Evolutionary conservation across 2,329 filamentous ascomycete species (phyloP), one percentile per base, ranked within the genome.

Genomic region (Monosporascus cannonballus): DNA sequence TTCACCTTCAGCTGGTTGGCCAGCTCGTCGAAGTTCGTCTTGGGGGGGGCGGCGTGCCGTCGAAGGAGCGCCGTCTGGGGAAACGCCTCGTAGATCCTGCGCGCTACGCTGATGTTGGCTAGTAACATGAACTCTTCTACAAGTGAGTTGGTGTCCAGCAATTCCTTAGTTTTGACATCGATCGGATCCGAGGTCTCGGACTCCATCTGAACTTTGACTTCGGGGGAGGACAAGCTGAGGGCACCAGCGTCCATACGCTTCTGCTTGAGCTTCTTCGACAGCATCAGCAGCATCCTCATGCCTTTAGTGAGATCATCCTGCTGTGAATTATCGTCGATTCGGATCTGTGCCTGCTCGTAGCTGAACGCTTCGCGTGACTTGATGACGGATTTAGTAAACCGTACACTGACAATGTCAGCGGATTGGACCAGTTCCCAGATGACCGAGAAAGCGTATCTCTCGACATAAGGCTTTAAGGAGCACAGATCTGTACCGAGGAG

Each of bases 91-190:
- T 96, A 90, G 66, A 96, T 95, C 70, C 90, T 93, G 59, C 85
- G 81, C 6, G 93, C 94, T 30, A 99, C 95, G 61, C 87, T 93
- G 65, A 90, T 91, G 73, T 99, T 99, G 77, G 94, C 95, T 69
- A 97, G 88, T 66, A 99, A 78, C 94, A 99, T 99, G 78, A 99
- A 97, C 69, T 99, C 94, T 68, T 99, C 94, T 27, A 99, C 95
- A 5, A 99, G 82, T 22, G 93, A 96, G 75, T 97, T 99, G 50
- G 94, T 99, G 65, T 94, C 92, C 38, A 99, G 84, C 49, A 92
- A 84, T 63, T 92, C 81, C 73, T 99, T 99, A 6, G 92, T 96
- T 76, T 97, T 91, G 61, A 99, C 90, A 64, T 97, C 94, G 51
- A 96, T 87, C 0, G 94, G 93, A 66, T 97, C 94, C 1, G 92